phyloP scores from a whole-genome alignment of 129 eudicot species.

The Silybum marianum region DNA sequence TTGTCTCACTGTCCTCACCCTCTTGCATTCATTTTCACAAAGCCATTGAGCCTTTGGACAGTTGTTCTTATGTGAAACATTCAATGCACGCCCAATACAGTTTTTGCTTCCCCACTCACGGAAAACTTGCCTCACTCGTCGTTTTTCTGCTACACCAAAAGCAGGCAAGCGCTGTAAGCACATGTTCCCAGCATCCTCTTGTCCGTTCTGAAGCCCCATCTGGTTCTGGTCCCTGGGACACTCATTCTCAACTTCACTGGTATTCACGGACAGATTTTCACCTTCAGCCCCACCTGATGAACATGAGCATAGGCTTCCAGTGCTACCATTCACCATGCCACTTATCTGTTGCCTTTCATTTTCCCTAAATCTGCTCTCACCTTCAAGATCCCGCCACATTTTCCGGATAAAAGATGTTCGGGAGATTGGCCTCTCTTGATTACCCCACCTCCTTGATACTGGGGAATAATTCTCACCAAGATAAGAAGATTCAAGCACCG shows the following conservation, averaged over 20 bases:
- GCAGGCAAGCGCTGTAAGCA: conserved; percentile 56
- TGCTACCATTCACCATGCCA: conserved; percentile 6
- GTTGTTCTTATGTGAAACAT: conserved; percentile 33
- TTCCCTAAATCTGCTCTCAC: conserved; percentile 45
- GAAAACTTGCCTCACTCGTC: conserved; percentile 75
- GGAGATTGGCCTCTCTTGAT: conserved; percentile 51
- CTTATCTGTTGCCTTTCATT: conserved; percentile 36
- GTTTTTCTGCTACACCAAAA: conserved; percentile 58
- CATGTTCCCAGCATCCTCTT: conserved; percentile 45
- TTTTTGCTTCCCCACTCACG: conserved; percentile 76
- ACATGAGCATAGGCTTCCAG: conserved; percentile 24
- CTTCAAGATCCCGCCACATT: conserved; percentile 90
- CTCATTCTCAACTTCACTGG: conserved; percentile 48
- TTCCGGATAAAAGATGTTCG: conserved; percentile 67
- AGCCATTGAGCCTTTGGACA: conserved; percentile 45
- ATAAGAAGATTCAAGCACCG: conserved; percentile 51
- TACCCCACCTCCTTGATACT: conserved; percentile 39
- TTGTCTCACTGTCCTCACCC: conserved; percentile 65
- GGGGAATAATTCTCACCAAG: conserved; percentile 52
- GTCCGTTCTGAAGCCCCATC: conserved; percentile 33
- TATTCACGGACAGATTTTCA: conserved; percentile 35
- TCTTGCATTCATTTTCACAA: conserved; percentile 57
- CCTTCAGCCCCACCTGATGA: conserved; percentile 32
- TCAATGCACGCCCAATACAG: conserved; percentile 22
- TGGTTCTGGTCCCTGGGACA: conserved; percentile 31